Evolutionary conservation across 352 stramenopile genomes (phyloP), one percentile per base, ranked within the genome.

Genomic region (Peronospora farinosa): DNA sequence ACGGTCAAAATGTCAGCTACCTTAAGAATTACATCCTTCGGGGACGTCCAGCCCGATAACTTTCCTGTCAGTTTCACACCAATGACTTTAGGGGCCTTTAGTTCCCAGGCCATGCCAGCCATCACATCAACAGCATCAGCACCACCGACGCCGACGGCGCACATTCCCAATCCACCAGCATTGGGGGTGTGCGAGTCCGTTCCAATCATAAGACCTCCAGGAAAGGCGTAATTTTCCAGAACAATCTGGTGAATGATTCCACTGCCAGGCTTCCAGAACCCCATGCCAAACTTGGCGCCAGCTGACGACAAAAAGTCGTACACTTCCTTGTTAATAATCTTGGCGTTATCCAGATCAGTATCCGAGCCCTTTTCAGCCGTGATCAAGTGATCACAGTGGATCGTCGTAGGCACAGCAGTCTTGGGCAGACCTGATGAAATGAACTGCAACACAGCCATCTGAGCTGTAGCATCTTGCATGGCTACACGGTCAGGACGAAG

Each of bases 371-470:
- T 96, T 70, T 97, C 85, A 40, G 89, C 89, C 51, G 85, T 94
- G 71, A 97, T 97, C 79, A 97, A 82, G 75, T 97, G 89, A 55
- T 97, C 89, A 70, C 89, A 97, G 77, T 97, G 89, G 63, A 97
- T 96, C 13, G 89, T 97, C 44, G 87, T 93, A 37, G 89, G 89
- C 56, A 95, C 88, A 12, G 85, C 85, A 4, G 89, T 96, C 83
- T 96, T 95, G 39, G 89, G 89, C 54, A 96, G 73, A 42, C 87
- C 89, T 47, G 88, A 96, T 65, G 85, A 96, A 69, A 97, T 96
- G 76, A 97, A 97, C 76, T 97, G 89, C 48, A 97, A 78, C 72
- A 97, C 86, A 3, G 89, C 89, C 89, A 97, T 97, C 71, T 97
- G 89, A 17, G 89, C 89, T 40, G 89, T 97, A 21, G 89, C 89